phyloP scores from a whole-genome alignment of 1,284 basidiomycete genomes.

The Termitomyces sp. region DNA sequence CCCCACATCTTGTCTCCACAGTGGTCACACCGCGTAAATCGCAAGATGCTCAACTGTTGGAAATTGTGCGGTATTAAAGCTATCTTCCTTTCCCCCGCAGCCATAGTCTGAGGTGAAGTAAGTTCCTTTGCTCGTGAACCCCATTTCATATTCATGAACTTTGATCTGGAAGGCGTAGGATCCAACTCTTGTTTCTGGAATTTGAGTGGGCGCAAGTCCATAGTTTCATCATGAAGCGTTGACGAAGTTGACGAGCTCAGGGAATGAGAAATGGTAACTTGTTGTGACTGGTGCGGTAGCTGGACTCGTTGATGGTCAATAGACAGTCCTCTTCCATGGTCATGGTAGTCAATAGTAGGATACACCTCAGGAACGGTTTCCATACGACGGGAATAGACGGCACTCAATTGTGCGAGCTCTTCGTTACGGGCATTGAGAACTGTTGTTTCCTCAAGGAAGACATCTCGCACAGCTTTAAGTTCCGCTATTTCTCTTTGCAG shows the following conservation, averaged over 20 bases:
- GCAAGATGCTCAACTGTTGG: constrained; percentile 84
- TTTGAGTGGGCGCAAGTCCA: constrained; percentile 27
- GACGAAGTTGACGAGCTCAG: constrained; percentile 34
- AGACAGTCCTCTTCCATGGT: constrained; percentile 18
- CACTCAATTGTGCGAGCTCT: constrained; percentile 82
- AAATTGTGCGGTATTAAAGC: constrained; percentile 72
- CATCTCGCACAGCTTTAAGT: constrained; percentile 81
- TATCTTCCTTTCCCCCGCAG: constrained; percentile 32
- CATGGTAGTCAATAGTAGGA: constrained; percentile 23
- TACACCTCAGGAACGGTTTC: constrained; percentile 45
- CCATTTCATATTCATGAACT: constrained; percentile 67
- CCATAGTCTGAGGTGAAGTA: constrained; percentile 18
- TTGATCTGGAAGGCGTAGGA: constrained; percentile 42
- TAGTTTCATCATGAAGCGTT: constrained; percentile 31
- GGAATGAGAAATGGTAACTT: constrained; percentile 23
- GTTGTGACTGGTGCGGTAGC: constrained; percentile 17
- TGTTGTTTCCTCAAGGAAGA: constrained; percentile 87
- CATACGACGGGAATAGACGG: constrained; percentile 73
- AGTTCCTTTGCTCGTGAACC: constrained; percentile 42
- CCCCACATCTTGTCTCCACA: constrained; percentile 99
- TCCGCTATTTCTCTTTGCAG: constrained; percentile 83
- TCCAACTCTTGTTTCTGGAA: constrained; percentile 31
- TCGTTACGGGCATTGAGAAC: constrained; percentile 90
- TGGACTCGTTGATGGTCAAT: constrained; percentile 23
- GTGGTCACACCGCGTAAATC: constrained; percentile 90